Base-by-base conservation (phyloP, 2,329 filamentous ascomycete species). In the Fusarium sp. region DNA sequence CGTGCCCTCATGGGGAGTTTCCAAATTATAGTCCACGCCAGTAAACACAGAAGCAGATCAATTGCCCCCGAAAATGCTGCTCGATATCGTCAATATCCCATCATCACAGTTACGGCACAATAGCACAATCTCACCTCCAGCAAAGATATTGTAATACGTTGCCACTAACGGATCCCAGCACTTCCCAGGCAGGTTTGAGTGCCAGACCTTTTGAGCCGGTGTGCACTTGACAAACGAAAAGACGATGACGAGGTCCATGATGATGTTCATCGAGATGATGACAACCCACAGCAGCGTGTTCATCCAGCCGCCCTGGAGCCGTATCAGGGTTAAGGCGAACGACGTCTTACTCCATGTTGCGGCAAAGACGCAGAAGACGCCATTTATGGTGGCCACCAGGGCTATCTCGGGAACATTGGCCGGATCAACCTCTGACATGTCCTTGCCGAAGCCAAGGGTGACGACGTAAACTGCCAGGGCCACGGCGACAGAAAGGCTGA, bases 161-260 rank as follows among this genome's bases (percentile, higher is more conserved):
- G 39, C 39, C 7, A 18, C 39, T 8, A n/a, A 7, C 39, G 39
- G n/a, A 10, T 16, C n/a, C 39, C 39, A 41, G 39, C 39, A 41
- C 39, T 16, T 41, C 39, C 39, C 39, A 18, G 39, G 39, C 39
- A 40, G 3, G 10, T 12, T 40, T 15, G 37, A 15, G 37, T 40
- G 10, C 48, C 48, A 52, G 16, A 39, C 7, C 31, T 18, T 52
- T 2, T 18, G 7, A 12, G 16, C 31, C 10, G 48, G 48, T 1
- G 30, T 40, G 48, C 48, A 52, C 27, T 52, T 37, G 48, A 52
- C 7, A 13, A 52, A 52, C 11, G 27, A 34, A 52, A 52, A 52
- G 34, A 52, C 15, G 9, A 40, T 52, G 34, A 31, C n/a, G 4
- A 50, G 46, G 16, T 52, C 34, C 48, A 52, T 52, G 16, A 52